phyloP scores from a whole-genome alignment of 2,329 filamentous ascomycete species.

The Colletotrichum higginsianum region DNA sequence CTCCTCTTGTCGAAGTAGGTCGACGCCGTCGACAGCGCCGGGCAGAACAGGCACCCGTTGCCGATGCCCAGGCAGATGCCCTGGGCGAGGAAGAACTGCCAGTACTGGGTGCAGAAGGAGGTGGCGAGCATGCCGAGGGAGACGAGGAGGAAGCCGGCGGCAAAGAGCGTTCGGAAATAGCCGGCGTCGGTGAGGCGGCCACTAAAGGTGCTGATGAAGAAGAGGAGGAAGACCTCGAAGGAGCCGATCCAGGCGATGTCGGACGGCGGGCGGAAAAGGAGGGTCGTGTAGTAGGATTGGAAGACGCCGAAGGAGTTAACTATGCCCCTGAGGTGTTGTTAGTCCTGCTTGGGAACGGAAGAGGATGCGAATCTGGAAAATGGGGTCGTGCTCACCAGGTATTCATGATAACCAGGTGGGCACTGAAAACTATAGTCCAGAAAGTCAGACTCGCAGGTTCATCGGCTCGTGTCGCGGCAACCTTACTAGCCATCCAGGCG shows the following conservation, averaged over 20 bases:
- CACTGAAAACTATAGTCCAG: slow-evolving; percentile 50
- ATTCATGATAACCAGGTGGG: slow-evolving; percentile 65
- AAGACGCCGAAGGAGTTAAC: slow-evolving; percentile 71
- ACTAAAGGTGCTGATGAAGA: slow-evolving; percentile 68
- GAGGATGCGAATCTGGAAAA: background rate
- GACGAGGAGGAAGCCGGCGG: slow-evolving; percentile 58
- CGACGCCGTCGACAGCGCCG: slow-evolving; percentile 74
- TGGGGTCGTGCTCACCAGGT: slow-evolving; percentile 57
- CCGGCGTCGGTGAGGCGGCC: slow-evolving; percentile 69
- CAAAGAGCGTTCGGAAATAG: slow-evolving; percentile 62
- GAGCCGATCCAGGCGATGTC: slow-evolving; percentile 70
- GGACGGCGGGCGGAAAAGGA: slow-evolving; percentile 57
- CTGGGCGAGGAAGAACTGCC: slow-evolving; percentile 70
- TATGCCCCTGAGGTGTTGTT: slow-evolving; percentile 57
- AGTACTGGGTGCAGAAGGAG: slow-evolving; percentile 62
- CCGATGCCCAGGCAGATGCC: slow-evolving; percentile 70
- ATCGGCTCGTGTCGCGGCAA: slow-evolving; percentile 3
- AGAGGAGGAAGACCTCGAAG: slow-evolving; percentile 67
- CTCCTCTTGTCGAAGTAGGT: slow-evolving; percentile 75
- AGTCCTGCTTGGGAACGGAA: background rate
- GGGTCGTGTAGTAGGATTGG: slow-evolving; percentile 65
- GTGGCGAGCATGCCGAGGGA: slow-evolving; percentile 64
- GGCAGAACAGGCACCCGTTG: slow-evolving; percentile 75
- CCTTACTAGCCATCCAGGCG: slow-evolving; percentile 63
- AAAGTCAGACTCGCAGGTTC: background rate